phyloP scores from a whole-genome alignment of 164 flowering plant genomes.

The Chimonanthus praecox region DNA sequence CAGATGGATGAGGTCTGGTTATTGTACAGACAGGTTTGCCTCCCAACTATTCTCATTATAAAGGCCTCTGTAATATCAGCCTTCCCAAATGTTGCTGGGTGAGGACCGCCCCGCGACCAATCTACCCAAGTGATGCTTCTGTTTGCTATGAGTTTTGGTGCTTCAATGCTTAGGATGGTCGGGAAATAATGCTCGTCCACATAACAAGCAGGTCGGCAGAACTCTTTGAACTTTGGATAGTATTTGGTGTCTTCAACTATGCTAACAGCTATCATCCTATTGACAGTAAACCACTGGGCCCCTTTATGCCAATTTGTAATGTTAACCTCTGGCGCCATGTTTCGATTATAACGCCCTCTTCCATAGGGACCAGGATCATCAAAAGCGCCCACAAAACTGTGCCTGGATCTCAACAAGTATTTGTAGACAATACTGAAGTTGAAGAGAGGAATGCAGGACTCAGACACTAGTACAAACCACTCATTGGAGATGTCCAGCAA shows the following conservation, averaged over 20 bases:
- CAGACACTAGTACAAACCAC: slow-evolving; percentile 74
- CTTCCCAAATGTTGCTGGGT: slow-evolving; percentile 74
- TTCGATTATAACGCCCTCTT: slow-evolving; percentile 63
- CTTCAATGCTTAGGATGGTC: slow-evolving; percentile 58
- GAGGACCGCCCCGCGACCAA: slow-evolving; percentile 93
- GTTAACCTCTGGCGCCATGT: slow-evolving; percentile 66
- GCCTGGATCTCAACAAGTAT: slow-evolving; percentile 49
- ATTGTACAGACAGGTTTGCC: slow-evolving; percentile 49
- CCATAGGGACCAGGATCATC: slow-evolving; percentile 78
- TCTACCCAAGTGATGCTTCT: slow-evolving; percentile 76
- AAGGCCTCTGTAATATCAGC: slow-evolving; percentile 55
- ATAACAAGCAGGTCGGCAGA: slow-evolving; percentile 74
- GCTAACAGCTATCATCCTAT: slow-evolving; percentile 48
- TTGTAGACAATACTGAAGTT: slow-evolving; percentile 56
- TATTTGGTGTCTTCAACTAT: slow-evolving; percentile 50
- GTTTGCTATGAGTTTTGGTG: slow-evolving; percentile 58
- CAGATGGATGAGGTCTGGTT: slow-evolving; percentile 41
- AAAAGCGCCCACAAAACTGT: slow-evolving; percentile 68
- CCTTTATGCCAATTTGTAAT: slow-evolving; percentile 78
- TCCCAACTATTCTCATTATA: slow-evolving; percentile 34
- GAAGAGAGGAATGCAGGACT: slow-evolving; percentile 78
- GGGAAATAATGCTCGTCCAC: slow-evolving; percentile 95
- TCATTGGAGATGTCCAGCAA: slow-evolving; percentile 80
- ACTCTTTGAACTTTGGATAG: slow-evolving; percentile 63
- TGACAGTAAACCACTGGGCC: slow-evolving; percentile 89